Base-by-base conservation (phyloP, 2,329 filamentous ascomycete genomes). In the Ustilaginoidea virens region DNA sequence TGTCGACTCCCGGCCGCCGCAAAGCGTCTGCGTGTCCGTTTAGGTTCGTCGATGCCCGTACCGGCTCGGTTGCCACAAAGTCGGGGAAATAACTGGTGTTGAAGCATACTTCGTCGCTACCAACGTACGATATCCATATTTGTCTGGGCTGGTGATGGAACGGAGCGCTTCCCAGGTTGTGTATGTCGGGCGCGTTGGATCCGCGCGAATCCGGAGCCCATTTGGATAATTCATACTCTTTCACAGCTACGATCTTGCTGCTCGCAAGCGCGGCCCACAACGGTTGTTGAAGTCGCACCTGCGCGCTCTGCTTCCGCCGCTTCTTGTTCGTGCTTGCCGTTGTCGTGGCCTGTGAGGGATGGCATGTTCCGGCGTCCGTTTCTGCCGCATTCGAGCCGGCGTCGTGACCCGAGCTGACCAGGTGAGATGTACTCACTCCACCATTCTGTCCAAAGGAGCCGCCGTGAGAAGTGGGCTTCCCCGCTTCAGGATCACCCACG, bases 171-270 rank as follows among this genome's bases (percentile, higher is more conserved):
- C 75, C 77, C 48, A 82, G 64, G 53, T 81, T 78, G 55, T 82
- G 75, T 47, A 78, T 74, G 45, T 82, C 77, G 46, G 74, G 81
- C 42, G 74, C 74, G 47, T 80, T 77, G 40, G 79, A 74, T 44
- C 77, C 77, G 18, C 69, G 72, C 28, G 74, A 77, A 54, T 85
- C 80, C 31, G 71, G 70, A 35, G 77, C 69, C 33, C 76, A 74
- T 49, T 80, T 74, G 39, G 80, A 87, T 49, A 92, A 70, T 55
- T 85, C 79, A 43, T 82, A 81, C 54, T 85, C 86, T 58, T 92
- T 90, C 47, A 92, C 76, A 56, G 93, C 83, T 43, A 90, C 87
- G 49, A 94, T 86, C 64, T 94, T 94, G 47, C 86, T 93, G 57
- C 83, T 93, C 29, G 86, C 86, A 42, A 94, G 69, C 27, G 86